phyloP scores from a whole-genome alignment of 495 filamentous ascomycete genomes.

The Trichoderma gamsii region DNA sequence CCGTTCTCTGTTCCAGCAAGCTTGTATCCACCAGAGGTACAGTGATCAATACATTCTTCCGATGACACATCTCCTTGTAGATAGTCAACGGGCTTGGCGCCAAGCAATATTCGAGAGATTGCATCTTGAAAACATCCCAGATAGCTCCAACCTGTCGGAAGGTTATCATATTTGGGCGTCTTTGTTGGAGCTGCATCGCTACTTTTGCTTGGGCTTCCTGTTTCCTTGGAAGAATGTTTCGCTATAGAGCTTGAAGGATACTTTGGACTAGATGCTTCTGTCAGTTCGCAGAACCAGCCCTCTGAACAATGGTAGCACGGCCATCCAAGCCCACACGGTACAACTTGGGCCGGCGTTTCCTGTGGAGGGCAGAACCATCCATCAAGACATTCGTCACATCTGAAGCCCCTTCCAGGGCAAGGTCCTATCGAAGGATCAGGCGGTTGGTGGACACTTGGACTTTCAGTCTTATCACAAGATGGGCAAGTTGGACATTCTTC shows the following conservation, averaged over 20 bases:
- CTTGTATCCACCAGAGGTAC: neutral
- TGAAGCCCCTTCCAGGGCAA: conserved; percentile 34
- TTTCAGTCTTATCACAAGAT: conserved; percentile 14
- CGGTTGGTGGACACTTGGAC: neutral
- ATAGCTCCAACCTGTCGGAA: neutral
- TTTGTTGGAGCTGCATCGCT: neutral
- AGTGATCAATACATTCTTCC: neutral
- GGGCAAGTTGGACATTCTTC: conserved; percentile 20
- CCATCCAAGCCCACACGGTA: conserved; percentile 39
- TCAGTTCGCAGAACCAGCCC: conserved; percentile 37
- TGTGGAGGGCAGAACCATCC: conserved; percentile 40
- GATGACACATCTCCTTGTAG: neutral
- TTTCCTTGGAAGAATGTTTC: neutral
- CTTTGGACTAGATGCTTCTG: conserved; percentile 21
- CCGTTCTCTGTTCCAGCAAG: conserved; percentile 8
- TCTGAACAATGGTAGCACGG: conserved; percentile 35
- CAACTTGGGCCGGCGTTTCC: conserved; percentile 35
- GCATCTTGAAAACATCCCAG: neutral
- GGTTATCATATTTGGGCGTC: neutral
- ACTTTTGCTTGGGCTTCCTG: neutral
- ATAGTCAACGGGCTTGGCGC: neutral
- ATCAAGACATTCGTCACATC: conserved; percentile 35
- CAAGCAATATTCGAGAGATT: neutral
- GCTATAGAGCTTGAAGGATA: neutral
- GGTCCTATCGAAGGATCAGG: conserved; percentile 22